Evolutionary conservation across 352 stramenopile genomes (phyloP).

Genomic region (Phytophthora constricta): DNA sequence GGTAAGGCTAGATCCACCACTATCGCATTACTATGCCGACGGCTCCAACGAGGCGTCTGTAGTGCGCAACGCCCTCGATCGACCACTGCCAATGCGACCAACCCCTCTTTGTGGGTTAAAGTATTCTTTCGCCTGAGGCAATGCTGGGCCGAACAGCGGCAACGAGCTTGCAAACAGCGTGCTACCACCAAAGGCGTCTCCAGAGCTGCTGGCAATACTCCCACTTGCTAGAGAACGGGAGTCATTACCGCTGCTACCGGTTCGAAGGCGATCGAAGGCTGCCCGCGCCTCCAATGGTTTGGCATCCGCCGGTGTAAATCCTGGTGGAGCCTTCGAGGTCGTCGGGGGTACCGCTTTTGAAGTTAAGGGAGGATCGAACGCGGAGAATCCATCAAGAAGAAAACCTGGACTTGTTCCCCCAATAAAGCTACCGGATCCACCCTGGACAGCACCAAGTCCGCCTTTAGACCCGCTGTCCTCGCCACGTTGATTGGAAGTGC

Average conservation of each 20-base stretch:
- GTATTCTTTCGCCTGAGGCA: no score
- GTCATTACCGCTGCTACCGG: constrained; percentile 1
- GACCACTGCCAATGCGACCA: constrained; percentile 40
- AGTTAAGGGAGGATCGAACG: constrained; percentile 12
- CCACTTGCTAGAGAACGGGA: not conserved
- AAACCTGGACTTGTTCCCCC: constrained; percentile 2
- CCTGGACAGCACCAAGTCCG: not conserved
- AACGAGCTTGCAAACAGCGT: constrained; percentile 50
- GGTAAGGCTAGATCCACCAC: not conserved
- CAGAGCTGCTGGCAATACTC: not conserved
- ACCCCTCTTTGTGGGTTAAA: constrained; percentile 7
- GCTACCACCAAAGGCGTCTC: constrained; percentile 19
- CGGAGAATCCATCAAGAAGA: constrained; percentile 22
- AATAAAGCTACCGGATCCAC: constrained; percentile 22
- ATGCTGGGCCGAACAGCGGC: constrained; percentile 49
- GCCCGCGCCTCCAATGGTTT: constrained; percentile 53
- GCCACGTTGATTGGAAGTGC: constrained; percentile 7
- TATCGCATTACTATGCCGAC: constrained; percentile 6
- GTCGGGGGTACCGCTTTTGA: not conserved
- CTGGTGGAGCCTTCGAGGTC: constrained; percentile 49
- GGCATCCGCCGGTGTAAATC: constrained; percentile 67
- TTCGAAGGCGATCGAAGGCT: constrained; percentile 55
- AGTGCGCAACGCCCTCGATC: constrained; percentile 23
- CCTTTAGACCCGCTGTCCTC: constrained; percentile 4
- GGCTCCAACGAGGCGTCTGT: not conserved